These are phyloP conservation scores for Neurospora cerealis DNA, from an alignment of 495 filamentous ascomycete genomes.

Conservation along the genomic window DNA sequence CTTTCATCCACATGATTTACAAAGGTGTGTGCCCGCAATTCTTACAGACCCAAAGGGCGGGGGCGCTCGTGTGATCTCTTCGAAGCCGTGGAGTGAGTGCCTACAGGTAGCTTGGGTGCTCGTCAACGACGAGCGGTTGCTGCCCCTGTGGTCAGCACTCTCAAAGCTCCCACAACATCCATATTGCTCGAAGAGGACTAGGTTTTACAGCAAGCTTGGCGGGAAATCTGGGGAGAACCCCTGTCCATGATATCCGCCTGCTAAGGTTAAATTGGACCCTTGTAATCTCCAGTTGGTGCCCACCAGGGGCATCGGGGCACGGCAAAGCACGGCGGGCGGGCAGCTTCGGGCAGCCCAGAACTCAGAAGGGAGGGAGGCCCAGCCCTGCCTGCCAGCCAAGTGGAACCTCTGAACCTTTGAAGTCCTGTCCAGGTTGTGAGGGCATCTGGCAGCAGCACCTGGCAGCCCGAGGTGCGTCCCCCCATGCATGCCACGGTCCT, in stretches of 20 bases:
- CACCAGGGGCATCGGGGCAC: background rate
- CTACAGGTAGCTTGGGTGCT: background rate
- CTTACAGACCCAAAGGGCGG: background rate
- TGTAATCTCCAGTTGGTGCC: background rate
- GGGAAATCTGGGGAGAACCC: background rate
- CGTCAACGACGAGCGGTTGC: background rate
- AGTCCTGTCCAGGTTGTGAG: background rate
- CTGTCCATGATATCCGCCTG: background rate
- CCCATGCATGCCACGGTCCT: background rate
- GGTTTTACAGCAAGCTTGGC: background rate
- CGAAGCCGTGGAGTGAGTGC: background rate
- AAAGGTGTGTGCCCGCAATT: background rate
- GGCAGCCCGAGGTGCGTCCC: background rate
- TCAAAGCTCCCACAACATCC: too few species aligned
- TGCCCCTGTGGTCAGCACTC: background rate
- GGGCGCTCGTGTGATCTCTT: background rate
- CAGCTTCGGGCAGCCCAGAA: background rate
- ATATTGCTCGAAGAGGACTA: background rate
- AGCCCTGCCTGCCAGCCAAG: background rate
- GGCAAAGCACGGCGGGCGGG: background rate
- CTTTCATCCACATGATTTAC: background rate
- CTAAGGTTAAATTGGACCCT: background rate
- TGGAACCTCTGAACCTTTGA: background rate
- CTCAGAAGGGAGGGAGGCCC: background rate
- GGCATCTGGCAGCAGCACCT: background rate